phyloP scores from a whole-genome alignment of 768 basidiomycete species.

The Cystofilobasidium capitatum region DNA sequence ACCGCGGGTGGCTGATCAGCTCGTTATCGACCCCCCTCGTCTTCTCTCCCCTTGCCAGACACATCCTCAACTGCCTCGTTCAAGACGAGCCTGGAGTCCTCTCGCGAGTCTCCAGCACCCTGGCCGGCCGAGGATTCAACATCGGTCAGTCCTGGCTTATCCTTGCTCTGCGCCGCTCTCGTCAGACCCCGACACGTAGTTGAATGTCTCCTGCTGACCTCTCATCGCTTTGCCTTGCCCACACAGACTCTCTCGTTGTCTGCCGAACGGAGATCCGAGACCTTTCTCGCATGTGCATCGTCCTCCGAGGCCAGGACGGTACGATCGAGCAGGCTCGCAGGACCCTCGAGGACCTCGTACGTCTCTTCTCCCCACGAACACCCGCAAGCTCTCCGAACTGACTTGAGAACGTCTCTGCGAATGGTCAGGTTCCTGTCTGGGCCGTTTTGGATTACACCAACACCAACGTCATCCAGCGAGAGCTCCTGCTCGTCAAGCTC shows the following conservation, averaged over 20 bases:
- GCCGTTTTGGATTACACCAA: constrained; percentile 96
- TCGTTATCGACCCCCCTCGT: constrained; percentile 8
- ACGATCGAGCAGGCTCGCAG: constrained; percentile 94
- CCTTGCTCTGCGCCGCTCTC: neutral
- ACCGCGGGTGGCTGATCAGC: neutral
- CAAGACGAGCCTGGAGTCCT: constrained; percentile 99
- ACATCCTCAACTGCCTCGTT: constrained; percentile 92
- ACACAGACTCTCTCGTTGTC: constrained; percentile 94
- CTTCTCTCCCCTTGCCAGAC: constrained; percentile 47
- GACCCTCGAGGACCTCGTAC: constrained; percentile 88
- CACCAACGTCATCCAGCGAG: constrained; percentile 80
- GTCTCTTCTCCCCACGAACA: constrained; percentile 41
- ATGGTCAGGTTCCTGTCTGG: constrained; percentile 86
- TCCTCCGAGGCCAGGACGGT: constrained; percentile 89
- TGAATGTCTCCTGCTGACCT: constrained; percentile 45
- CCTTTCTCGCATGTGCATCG: constrained; percentile 95
- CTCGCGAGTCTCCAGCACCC: constrained; percentile 91
- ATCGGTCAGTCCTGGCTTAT: constrained; percentile 36
- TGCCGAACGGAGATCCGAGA: constrained; percentile 96
- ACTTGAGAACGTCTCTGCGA: neutral
- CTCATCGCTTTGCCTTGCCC: neutral
- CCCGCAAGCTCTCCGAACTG: neutral
- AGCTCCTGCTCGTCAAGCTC: constrained; percentile 88
- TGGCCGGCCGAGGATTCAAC: constrained; percentile 95
- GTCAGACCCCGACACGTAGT: constrained; percentile 47